Evolutionary conservation across 306 rosid species (phyloP).

Genomic region (peach (Prunus persica)): Prunus_persica_NCBIv2 NC_034009.1:28190001-28190500

Average conservation of each 20-base stretch:
- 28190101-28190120: neutral
- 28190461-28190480: conserved; percentile 30
- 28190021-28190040: neutral
- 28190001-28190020: neutral
- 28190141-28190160: neutral
- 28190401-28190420: conserved; percentile 12
- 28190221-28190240: no score
- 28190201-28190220: no score
- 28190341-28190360: neutral
- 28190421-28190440: neutral
- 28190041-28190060: neutral
- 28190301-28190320: neutral
- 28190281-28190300: neutral
- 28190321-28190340: neutral
- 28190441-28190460: neutral
- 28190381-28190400: conserved; percentile 11
- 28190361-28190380: neutral
- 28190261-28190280: neutral
- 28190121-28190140: neutral
- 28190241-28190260: no score
- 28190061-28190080: neutral
- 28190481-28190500: neutral
- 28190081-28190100: neutral
- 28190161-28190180: no score
- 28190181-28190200: no score